Evolutionary conservation across 169 alveolate species (phyloP).

Genomic region (Cryptosporidium ubiquitum): DNA sequence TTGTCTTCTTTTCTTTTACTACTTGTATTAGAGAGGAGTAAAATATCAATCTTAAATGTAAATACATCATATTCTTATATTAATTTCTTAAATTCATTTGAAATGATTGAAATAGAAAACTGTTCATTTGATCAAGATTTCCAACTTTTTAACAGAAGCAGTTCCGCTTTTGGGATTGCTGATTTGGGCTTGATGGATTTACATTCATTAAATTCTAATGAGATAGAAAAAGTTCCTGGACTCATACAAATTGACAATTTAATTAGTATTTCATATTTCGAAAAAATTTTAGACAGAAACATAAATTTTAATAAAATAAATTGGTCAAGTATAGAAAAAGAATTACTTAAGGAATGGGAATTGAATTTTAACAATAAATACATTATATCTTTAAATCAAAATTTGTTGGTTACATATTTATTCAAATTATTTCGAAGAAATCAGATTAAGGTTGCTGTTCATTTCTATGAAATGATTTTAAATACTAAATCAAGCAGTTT

Average conservation of each 20-base stretch:
- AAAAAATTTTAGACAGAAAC: background rate
- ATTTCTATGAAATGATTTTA: slow-evolving; percentile 14
- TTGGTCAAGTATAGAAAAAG: slow-evolving; percentile 29
- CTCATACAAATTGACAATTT: slow-evolving; percentile 40
- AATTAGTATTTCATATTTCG: slow-evolving; percentile 34
- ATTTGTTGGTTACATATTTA: slow-evolving; percentile 27
- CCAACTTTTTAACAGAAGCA: background rate
- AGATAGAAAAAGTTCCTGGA: slow-evolving; percentile 41
- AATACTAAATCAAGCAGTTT: background rate
- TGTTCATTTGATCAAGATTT: background rate
- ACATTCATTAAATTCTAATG: background rate
- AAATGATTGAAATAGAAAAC: slow-evolving; percentile 21
- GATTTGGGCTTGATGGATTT: slow-evolving; percentile 2
- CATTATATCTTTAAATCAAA: slow-evolving; percentile 2
- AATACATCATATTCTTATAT: slow-evolving; percentile 14
- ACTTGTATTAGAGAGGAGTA: slow-evolving; percentile 49
- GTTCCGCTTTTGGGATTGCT: slow-evolving; percentile 29
- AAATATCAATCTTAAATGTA: background rate
- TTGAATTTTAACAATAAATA: background rate
- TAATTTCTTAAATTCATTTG: slow-evolving; percentile 57
- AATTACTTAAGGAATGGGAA: slow-evolving; percentile 33
- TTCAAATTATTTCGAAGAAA: slow-evolving; percentile 33
- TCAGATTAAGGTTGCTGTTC: slow-evolving; percentile 19
- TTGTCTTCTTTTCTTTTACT: slow-evolving; percentile 30
- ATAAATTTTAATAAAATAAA: background rate